Evolutionary conservation across 345 rosid species (phyloP), one percentile per base, ranked within the genome.

Genomic region (Aethionema arabicum): DNA sequence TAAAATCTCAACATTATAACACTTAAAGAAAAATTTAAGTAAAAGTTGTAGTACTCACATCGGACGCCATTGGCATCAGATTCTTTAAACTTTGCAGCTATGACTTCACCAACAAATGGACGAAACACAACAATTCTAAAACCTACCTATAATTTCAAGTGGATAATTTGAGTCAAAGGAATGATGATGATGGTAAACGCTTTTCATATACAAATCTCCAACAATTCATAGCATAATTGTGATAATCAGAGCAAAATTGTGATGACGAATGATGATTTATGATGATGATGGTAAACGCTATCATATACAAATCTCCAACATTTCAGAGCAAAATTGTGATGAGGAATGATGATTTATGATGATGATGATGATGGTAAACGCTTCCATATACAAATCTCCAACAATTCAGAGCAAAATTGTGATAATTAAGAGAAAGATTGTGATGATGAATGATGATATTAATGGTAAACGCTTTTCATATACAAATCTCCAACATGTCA

Each of bases 21-120:
- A 38, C 10, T 48, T 10, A 2, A 30, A 15, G 38, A 11, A 31
- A 66, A 21, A 21, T 21, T 8, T 21, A 5, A 15, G 32, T 30
- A 29, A 13, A 50, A 4, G 9, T 65, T 21, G 11, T 39, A 36
- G 8, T 44, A 88, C 98, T 60, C 83, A 93, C 99, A 78, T 43
- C 77, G 95, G 59, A 93, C 72, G 60, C 96, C 96, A 51, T 72
- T 80, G 32, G 75, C 73, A 57, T 78, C 82, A 35, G 85, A 87
- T 72, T 84, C 91, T 74, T 81, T 93, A 38, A 93, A 84, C 69
- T 82, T 82, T 3, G 85, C 96, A 62, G 72, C 59, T 42, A 93
- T 87, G 59, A 85, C 61, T 76, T 93, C 97, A 46, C 96, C 97
- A 60, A 81, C 77, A 76, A 85, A 90, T 55, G 99, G 99, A 55